A percentile compares a stretch with the other conserved stretches of the same genome.
Evolutionary conservation across 192 early-diverging fungal genomes (phyloP).

Genomic region (Coemansia sp.): DNA sequence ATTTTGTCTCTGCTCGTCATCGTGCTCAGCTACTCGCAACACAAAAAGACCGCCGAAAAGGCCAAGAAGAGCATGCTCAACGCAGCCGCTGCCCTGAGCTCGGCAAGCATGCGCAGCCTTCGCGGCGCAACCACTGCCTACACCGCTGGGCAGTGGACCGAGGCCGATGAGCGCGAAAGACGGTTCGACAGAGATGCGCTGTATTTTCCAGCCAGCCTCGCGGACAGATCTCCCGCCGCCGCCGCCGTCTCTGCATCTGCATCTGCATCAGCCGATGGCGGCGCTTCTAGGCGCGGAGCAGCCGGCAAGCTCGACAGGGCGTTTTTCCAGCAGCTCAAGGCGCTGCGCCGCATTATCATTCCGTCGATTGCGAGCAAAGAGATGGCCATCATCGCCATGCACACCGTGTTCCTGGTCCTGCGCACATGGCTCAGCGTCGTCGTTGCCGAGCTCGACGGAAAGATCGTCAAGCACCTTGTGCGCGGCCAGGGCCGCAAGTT

Average conservation of each 20-base stretch:
- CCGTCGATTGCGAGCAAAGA: slow-evolving; percentile 79
- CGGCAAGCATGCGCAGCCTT: slow-evolving; percentile 42
- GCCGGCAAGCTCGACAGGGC: slow-evolving; percentile 34
- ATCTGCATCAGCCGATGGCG: neutral
- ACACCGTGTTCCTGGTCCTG: slow-evolving; percentile 82
- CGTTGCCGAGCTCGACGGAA: slow-evolving; percentile 88
- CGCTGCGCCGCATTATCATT: slow-evolving; percentile 78
- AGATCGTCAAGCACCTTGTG: slow-evolving; percentile 93
- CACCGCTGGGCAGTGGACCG: slow-evolving; percentile 34
- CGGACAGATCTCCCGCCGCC: slow-evolving; percentile 8
- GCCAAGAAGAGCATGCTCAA: slow-evolving; percentile 43
- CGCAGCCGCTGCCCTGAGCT: slow-evolving; percentile 24
- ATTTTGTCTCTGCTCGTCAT: slow-evolving; percentile 33
- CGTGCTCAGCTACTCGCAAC: slow-evolving; percentile 49
- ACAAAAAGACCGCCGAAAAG: slow-evolving; percentile 40
- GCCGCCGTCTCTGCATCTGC: too few relatives aligned
- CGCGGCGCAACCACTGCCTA: slow-evolving; percentile 26
- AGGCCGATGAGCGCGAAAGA: slow-evolving; percentile 45
- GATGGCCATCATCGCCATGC: slow-evolving; percentile 70
- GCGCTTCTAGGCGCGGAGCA: neutral
- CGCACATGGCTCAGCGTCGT: slow-evolving; percentile 90
- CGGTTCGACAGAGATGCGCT: slow-evolving; percentile 43
- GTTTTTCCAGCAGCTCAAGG: slow-evolving; percentile 59
- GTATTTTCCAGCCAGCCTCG: slow-evolving; percentile 23
- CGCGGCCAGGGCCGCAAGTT: slow-evolving; percentile 77